Base-by-base conservation (phyloP, 305 asterid genomes). In the Euphrasia arctica region DNA sequence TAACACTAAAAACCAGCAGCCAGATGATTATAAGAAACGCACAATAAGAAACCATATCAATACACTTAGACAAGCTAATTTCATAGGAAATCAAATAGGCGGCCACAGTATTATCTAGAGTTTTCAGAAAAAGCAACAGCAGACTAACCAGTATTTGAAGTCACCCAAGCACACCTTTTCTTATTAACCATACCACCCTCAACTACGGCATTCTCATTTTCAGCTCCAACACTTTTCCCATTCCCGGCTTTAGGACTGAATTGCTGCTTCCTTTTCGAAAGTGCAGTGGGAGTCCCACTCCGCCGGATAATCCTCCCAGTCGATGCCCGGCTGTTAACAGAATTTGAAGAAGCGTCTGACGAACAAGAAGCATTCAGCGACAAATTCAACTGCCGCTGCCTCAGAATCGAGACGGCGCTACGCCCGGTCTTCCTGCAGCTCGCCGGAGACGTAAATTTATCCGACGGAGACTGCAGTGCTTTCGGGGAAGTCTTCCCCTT, bases 281-380 rank as follows among this genome's bases (percentile, higher is more conserved):
- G 56, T 0, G 72, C 71, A 5, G 72, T 67, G 0, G 70, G 64
- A 31, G 77, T 72, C 62, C 67, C 58, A 60, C 75, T 77, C 61
- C 84, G 76, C 14, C 89, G 49, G 47, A 74, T 81, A 64, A 85
- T 61, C 79, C 81, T 80, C 65, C 95, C 95, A 1, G 95, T 83
- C 4, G 97, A 87, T 5, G 94, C 94, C 54, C 91, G 66, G 64
- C 97, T 90, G 18, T 82, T 88, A 9, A 91, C 79, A 60, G 95
- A 87, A 71, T 85, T 91, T 4, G 92, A 68, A 0, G 97, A 90
- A 36, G 95, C 95, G 45, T 90, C 97, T 4, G 97, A 90, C 4
- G 97, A 90, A 67, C 97, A 90, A 3, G 97, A 90, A 18, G 90
- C 95, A 72, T 79, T 82, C 69, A 84, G 65, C 29, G 91, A 87